phyloP scores from a whole-genome alignment of 2,329 filamentous ascomycete species.

The Diaporthe longicolla region DNA sequence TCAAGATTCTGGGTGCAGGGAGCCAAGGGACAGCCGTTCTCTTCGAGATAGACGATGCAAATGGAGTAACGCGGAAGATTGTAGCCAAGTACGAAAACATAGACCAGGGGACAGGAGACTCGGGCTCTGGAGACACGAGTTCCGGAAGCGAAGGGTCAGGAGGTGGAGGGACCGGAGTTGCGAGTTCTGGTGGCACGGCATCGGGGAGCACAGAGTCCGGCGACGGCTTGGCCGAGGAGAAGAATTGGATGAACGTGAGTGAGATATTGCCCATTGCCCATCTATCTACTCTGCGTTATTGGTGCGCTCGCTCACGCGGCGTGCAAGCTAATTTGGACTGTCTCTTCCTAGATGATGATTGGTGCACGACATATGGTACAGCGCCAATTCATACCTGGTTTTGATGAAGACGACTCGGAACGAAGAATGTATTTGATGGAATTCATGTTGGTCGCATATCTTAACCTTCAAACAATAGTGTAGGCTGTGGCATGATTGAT shows the following conservation, averaged over 20 bases:
- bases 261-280: background rate
- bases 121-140: too few relatives aligned
- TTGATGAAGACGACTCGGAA: background rate
- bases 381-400: slow-evolving; percentile 1
- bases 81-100: slow-evolving; percentile 7
- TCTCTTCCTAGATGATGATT: background rate
- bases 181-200: too few relatives aligned
- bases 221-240: background rate
- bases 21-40: slow-evolving; percentile 5
- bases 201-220: too few relatives aligned
- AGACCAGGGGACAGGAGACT: too few relatives aligned
- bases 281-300: background rate
- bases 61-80: slow-evolving; percentile 4
- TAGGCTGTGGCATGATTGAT: background rate
- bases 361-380: slow-evolving; percentile 8
- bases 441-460: background rate
- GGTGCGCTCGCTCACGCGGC: background rate
- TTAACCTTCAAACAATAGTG: too few relatives aligned
- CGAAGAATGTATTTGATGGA: slow-evolving; percentile 7
- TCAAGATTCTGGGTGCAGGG: slow-evolving; percentile 15
- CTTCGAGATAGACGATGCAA: slow-evolving; percentile 7
- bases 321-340: background rate
- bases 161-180: too few relatives aligned
- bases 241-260: background rate
- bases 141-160: too few relatives aligned